Base-by-base conservation (phyloP, 176 grass and related monocot genomes). In the Metroxylon sagu region DNA sequence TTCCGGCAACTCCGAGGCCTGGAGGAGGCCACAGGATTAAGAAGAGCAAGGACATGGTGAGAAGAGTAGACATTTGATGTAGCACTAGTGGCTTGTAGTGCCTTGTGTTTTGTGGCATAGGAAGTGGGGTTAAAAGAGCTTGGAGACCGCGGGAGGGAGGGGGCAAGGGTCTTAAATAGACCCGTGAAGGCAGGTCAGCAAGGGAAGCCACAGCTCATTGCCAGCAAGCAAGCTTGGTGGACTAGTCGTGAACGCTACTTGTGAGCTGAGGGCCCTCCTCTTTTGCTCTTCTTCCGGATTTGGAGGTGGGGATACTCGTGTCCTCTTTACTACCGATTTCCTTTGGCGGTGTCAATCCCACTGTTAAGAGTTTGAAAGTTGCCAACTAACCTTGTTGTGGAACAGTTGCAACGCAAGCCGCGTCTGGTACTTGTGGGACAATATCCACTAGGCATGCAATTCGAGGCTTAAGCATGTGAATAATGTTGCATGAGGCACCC, bases 231-330 rank as follows among this genome's bases (percentile, higher is more conserved):
- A 69, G 19, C 48, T 16, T 49, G 18, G 49, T 57, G 14, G 60
- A 59, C 23, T 18, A 57, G 7, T 0, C 52, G 25, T 26, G 18
- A 61, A 75, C 31, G 26, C 59, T 12, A 18, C 59, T 62, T 66
- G 74, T 64, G 70, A 70, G 69, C 54, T 19, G 3, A 2, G 50
- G 10, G 27, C 6, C 30, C 54, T 14, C 30, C 21, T 17, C 12
- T 30, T 54, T 67, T 67, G 8, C n/a, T 29, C 1, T 23, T 62
- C 35, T 49, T 15, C 39, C 43, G 14, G 19, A 23, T 17, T 2
- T 21, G 14, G 39, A 67, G 50, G 65, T 52, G 77, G 64, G 74
- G 74, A 79, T 74, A 52, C 82, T 73, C 86, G 86, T 85, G 86
- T 43, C 35, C 35, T 3, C 35, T 43, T 43, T 43, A 43, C 35